phyloP scores from a whole-genome alignment of 2,329 filamentous ascomycete species.

The Coniella vitis region DNA sequence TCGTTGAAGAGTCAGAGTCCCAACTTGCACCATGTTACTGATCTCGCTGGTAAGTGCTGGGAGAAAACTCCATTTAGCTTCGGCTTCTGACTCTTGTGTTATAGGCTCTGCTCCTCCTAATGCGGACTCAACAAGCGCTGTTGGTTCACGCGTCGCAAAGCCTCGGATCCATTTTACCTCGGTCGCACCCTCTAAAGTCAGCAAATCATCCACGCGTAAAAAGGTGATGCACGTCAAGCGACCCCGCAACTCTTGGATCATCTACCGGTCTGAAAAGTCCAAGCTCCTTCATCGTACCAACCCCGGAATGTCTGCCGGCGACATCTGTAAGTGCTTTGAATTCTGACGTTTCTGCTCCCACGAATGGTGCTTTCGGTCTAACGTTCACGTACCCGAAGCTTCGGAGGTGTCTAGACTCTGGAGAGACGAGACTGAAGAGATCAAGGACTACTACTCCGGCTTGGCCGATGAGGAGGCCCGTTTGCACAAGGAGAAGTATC shows the following conservation, averaged over 20 bases:
- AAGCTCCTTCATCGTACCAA: constrained; percentile 1
- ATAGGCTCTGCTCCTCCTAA: too few species aligned
- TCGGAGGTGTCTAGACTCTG: constrained; percentile 6
- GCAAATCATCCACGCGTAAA: background rate
- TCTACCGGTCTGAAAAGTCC: constrained; percentile 9
- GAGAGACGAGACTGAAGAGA: background rate
- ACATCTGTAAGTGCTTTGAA: constrained; percentile 4
- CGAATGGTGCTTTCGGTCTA: background rate
- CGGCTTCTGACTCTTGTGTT: too few species aligned
- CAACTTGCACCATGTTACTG: background rate
- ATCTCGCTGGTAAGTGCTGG: background rate
- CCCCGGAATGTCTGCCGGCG: background rate
- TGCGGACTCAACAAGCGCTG: too few species aligned
- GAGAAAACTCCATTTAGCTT: too few species aligned
- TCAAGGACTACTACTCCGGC: background rate
- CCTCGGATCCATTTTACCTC: background rate
- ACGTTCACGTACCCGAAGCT: background rate
- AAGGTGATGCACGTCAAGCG: background rate
- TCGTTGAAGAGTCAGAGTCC: background rate
- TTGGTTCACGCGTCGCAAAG: too few species aligned
- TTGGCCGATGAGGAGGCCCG: background rate
- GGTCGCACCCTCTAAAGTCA: too few species aligned
- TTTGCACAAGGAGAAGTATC: constrained; percentile 5
- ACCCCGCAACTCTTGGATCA: constrained; percentile 22
- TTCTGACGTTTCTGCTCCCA: background rate